Base-by-base conservation (phyloP, 331 rosid species). In the Quercus lobata region DNA sequence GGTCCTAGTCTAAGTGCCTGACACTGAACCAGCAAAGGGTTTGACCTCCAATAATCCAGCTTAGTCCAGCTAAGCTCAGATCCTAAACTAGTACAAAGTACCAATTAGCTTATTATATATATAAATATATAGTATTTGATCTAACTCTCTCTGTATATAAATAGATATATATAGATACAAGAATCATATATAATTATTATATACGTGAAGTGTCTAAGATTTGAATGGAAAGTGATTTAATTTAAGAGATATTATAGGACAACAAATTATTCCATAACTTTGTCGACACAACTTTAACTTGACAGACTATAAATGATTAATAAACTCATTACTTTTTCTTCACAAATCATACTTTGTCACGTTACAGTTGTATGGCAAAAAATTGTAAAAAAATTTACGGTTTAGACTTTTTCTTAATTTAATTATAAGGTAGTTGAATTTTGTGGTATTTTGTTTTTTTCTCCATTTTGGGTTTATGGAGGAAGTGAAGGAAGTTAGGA, bases 41-140 rank as follows among this genome's bases (percentile, higher is more conserved):
- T 78, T 83, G 73, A 80, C 81, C 75, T 29, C 83, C 89, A 80
- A 53, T 16, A 3, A 19, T 69, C 83, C 77, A 81, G 81, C 78
- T 82, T 72, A 54, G 32, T 55, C 80, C 85, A 80, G 78, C 89
- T 76, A 80, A 71, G 69, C 81, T 41, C 46, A 60, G 32, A 57
- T 74, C 55, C 57, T 44, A 29, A 56, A 16, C 62, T 81, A 37
- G 49, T 5, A 7, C 46, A 19, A n/a, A 15, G 7, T 5, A 30
- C 25, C 11, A 29, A 16, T 18, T 4, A 25, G 9, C 17, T 18
- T 55, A 12, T 12, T 52, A 5, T 5, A 5, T 5, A 34, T 34
- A 34, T 35, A 76, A 18, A 44, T 68, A 6, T 15, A 12, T 68
- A 5, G n/a, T 29, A 16, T 65, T 4, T 6, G 5, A 6, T 25